Conservation (phyloP, 306 rosid genomes). For the Vigna angularis region DNA sequence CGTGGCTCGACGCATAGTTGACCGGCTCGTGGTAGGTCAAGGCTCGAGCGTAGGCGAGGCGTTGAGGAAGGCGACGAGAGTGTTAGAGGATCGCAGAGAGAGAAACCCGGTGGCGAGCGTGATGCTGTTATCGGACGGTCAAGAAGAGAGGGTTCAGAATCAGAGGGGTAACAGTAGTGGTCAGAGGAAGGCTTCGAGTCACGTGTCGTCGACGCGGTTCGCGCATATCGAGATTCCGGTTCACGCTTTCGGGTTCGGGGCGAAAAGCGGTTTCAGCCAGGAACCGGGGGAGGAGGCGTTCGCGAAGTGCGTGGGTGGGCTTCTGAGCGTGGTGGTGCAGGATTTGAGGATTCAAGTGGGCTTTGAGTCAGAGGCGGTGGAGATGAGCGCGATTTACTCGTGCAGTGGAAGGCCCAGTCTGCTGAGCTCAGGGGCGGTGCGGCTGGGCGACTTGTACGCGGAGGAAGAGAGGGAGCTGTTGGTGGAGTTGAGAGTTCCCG, state of each 20-base stretch:
- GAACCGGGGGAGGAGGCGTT: constrained; percentile 79
- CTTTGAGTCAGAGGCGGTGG: constrained; percentile 55
- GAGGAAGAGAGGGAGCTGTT: constrained; percentile 80
- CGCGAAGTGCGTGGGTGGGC: constrained; percentile 74
- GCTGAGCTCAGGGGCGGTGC: constrained; percentile 60
- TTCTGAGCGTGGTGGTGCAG: constrained; percentile 75
- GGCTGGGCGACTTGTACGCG: constrained; percentile 85
- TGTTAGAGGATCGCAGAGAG: constrained; percentile 76
- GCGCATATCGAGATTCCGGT: constrained; percentile 89
- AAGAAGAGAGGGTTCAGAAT: constrained; percentile 55
- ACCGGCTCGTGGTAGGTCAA: constrained; percentile 60
- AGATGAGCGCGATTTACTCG: constrained; percentile 67
- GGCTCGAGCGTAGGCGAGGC: constrained; percentile 67
- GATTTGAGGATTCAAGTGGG: constrained; percentile 74
- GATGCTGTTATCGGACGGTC: constrained; percentile 79
- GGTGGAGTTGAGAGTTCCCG: constrained; percentile 67
- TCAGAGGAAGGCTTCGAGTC: constrained; percentile 53
- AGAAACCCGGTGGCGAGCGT: constrained; percentile 77
- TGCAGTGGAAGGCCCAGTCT: constrained; percentile 63
- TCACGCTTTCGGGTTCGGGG: constrained; percentile 71
- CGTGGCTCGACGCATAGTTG: constrained; percentile 66
- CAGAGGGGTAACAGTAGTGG: neutral
- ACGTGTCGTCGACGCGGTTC: constrained; percentile 69
- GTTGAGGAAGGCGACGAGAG: constrained; percentile 68
- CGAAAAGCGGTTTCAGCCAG: constrained; percentile 54